Evolutionary conservation across 257 asterid genomes (phyloP), one percentile per base, ranked within the genome.

Genomic region (Salvia splendens): DNA sequence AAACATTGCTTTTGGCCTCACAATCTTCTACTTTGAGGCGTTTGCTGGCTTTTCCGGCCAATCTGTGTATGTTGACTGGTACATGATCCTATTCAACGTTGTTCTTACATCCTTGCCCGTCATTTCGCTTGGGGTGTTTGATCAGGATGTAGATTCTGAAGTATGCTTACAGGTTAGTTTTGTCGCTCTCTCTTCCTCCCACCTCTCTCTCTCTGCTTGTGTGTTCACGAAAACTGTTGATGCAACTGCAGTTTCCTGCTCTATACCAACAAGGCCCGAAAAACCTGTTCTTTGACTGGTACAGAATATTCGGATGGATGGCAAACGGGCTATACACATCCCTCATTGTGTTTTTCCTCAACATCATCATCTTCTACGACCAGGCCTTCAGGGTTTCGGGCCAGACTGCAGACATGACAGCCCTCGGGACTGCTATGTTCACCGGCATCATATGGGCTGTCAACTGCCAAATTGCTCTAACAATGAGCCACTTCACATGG

Each of bases 1-100:
- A 81, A 94, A 94, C 86, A 91, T 94, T 35, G 98, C 97, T 41
- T 94, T 94, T 63, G 99, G 99, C 63, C 98, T 94, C 78, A 94
- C 99, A 2, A 93, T 94, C 67, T 88, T 94, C 94, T 91, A 94
- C 84, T 94, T 88, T 8, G 99, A 94, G 89, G 95, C 96, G 38
- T 94, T 85, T 45, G 85, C 99, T 53, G 99, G 91, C 51, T 94
- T 91, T 77, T 94, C 99, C 47, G 99, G 99, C 28, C 99, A 94
- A 79, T 89, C 98, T 0, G 82, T 89, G 46, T 94, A 94, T 53
- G 96, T 91, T 24, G 99, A 94, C 76, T 86, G 87, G 88, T 94
- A 91, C 74, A 87, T 94, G 99, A 77, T 94, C 51, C 88, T 89
- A 64, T 94, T 94, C 80, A 94, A 94, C 10, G 99, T 94, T 7